Evolutionary conservation across 2,329 filamentous ascomycete genomes (phyloP), one percentile per base, ranked within the genome.

Genomic region (Aspergillus japonicus): DNA sequence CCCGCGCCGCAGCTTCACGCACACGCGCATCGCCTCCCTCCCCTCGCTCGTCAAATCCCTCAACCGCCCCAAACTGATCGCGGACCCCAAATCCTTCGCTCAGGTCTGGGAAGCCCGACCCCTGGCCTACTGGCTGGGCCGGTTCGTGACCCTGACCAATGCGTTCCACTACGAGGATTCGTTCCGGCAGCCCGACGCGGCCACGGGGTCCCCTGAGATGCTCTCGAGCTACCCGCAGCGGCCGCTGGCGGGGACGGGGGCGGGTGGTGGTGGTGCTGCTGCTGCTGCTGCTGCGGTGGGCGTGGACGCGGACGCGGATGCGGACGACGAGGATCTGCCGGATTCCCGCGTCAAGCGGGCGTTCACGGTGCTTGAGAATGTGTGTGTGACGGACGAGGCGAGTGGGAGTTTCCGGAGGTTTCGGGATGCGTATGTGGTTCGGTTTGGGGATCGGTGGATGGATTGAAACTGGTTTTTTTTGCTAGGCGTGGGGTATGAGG

Each of bases 321-420:
- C 48, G 35, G 61, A 62, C 23, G 26, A 29, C 26, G 26, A 8
- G 26, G 26, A 29, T 29, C 50, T 39, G 57, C 60, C 63, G 58
- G 63, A 23, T 23, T 72, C 58, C 48, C 69, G 73, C 29, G 65
- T 66, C 29, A 71, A 70, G 19, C 66, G 71, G 5, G 72, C 74
- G 5, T 76, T 77, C 56, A 68, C 69, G 61, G 67, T 73, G 7
- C 58, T 78, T 19, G 66, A 75, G 35, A 67, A 66, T 29, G 62
- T 69, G 1, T 78, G 76, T 61, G 47, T 64, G 33, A 75, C 75
- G 0, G 64, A 69, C 5, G 73, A 77, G 60, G 75, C 76, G 44
- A 68, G 59, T 24, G 60, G 55, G 16, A 77, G 75, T 60, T 64
- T 78, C 53, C 54, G 65, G 6, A 65, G 64, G 11, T 76, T 76